A percentile compares a stretch with the other conserved stretches of the same genome.
Evolutionary conservation across 208 protist species (phyloP).

Genomic region (Spongospora subterranea): DNA sequence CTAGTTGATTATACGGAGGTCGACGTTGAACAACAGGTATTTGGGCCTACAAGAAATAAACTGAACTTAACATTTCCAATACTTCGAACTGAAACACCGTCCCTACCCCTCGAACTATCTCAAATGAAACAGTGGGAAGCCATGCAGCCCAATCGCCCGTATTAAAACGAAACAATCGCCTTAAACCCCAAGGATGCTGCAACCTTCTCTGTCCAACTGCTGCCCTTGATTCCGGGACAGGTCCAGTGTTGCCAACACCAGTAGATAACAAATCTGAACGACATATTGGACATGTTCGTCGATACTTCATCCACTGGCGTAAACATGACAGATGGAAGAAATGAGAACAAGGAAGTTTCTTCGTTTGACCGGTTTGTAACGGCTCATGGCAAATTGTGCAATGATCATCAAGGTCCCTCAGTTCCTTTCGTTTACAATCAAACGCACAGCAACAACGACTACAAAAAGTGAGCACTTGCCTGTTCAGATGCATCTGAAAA

Average conservation of each 20-base stretch:
- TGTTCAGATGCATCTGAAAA: slow-evolving; percentile 5
- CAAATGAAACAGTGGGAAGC: slow-evolving; percentile 1
- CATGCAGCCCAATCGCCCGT: slow-evolving; percentile 19
- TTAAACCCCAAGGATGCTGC: not conserved
- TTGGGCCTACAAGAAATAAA: no score
- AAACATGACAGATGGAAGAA: slow-evolving; percentile 53
- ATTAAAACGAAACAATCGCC: slow-evolving; percentile 33
- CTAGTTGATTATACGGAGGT: not conserved
- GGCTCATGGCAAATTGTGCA: slow-evolving; percentile 51
- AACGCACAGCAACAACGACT: no score
- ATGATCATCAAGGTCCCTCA: slow-evolving; percentile 1
- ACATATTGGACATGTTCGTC: slow-evolving; percentile 55
- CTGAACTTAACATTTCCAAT: no score
- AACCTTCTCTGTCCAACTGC: not conserved
- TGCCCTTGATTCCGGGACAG: not conserved
- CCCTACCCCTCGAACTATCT: slow-evolving; percentile 14
- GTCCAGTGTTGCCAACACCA: not conserved
- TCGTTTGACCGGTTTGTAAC: not conserved
- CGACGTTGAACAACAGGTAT: no score
- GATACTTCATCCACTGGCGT: slow-evolving; percentile 53
- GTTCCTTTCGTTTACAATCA: not conserved
- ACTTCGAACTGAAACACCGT: not conserved
- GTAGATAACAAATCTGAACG: not conserved
- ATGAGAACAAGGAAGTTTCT: slow-evolving; percentile 62
- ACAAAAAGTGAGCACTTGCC: not conserved